Percentiles rank a stretch among this genome's conserved stretches.
Conservation (phyloP, 2,329 filamentous ascomycete species). For the Aspergillus japonicus region DNA sequence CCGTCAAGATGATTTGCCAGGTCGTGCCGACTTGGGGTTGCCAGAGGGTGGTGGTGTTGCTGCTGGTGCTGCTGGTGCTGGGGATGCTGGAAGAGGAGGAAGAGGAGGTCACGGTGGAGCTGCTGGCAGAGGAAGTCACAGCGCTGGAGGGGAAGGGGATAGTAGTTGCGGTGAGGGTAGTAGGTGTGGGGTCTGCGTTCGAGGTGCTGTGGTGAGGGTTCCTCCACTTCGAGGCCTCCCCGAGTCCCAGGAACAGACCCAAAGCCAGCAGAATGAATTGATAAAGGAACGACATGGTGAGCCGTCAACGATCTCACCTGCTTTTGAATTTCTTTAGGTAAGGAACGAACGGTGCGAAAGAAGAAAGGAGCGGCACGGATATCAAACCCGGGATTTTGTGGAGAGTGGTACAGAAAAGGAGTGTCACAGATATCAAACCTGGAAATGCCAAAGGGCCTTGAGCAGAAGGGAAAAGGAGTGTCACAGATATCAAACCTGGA, state of each 20-base stretch:
- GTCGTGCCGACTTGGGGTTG: slow-evolving; percentile 52
- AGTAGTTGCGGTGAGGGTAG: background rate
- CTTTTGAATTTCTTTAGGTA: background rate
- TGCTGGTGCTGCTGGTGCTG: slow-evolving; percentile 15
- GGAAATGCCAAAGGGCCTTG: background rate
- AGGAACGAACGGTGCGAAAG: background rate
- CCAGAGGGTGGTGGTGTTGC: slow-evolving; percentile 43
- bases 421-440: background rate
- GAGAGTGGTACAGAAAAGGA: background rate
- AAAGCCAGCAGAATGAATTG: background rate
- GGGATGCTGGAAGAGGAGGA: background rate
- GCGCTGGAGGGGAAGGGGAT: background rate
- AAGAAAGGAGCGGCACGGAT: background rate
- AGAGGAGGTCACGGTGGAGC: background rate
- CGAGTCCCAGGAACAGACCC: background rate
- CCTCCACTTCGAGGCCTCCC: background rate
- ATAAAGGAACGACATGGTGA: background rate
- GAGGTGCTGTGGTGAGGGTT: background rate
- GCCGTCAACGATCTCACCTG: background rate
- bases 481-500: background rate
- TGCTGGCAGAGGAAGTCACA: background rate
- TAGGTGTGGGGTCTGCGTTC: background rate
- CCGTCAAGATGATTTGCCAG: slow-evolving; percentile 63
- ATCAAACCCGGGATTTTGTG: background rate
- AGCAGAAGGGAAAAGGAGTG: background rate